Evolutionary conservation across 2,329 filamentous ascomycete species (phyloP).

Genomic region (Beauveria sp.): DNA sequence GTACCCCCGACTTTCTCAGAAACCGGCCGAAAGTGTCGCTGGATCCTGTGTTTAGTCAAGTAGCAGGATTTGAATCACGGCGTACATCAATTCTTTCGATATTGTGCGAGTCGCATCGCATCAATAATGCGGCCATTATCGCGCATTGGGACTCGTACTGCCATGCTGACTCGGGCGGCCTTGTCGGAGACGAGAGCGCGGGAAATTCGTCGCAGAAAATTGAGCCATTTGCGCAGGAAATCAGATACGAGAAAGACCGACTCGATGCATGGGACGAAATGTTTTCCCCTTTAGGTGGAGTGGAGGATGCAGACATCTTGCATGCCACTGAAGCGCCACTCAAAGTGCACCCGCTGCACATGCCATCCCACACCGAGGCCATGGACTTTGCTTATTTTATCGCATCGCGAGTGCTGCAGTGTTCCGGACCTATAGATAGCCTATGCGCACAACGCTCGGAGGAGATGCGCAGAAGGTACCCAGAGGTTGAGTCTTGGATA

Average conservation of each 20-base stretch:
- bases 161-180: background rate
- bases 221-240: background rate
- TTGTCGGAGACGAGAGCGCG: too few species aligned
- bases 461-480: background rate
- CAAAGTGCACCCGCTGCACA: conserved; percentile 9
- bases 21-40: background rate
- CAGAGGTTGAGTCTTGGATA: conserved; percentile 13
- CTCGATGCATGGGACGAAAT: background rate
- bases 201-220: background rate
- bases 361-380: conserved; percentile 12
- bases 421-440: background rate
- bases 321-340: background rate
- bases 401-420: conserved; percentile 13
- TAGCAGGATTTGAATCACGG: background rate
- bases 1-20: conserved; percentile 14
- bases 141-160: conserved; percentile 6
- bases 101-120: conserved; percentile 12
- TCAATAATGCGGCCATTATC: conserved; percentile 8
- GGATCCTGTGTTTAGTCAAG: background rate
- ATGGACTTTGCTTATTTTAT: conserved; percentile 17
- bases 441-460: background rate
- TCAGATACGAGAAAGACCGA: background rate
- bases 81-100: conserved; percentile 6
- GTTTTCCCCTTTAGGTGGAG: background rate
- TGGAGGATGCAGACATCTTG: background rate